Evolutionary conservation across 2,329 filamentous ascomycete genomes (phyloP), one percentile per base, ranked within the genome.

Genomic region (Sordariomycetes sp.): DNA sequence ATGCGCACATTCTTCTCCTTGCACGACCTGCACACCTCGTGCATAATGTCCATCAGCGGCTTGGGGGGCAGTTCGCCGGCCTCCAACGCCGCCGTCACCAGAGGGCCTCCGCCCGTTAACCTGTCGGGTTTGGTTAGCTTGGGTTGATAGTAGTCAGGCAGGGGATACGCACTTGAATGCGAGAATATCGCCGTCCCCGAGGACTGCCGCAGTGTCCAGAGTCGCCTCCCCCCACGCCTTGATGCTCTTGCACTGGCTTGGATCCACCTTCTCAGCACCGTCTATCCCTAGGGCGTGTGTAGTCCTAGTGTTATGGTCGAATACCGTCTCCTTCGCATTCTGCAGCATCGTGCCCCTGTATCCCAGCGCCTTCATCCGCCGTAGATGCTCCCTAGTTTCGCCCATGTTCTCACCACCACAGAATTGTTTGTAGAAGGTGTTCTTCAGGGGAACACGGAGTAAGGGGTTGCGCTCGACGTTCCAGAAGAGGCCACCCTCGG

Each of bases 361-460:
- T 1, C 91, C 91, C 52, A 92, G 82, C 36, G 75, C 69, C 68
- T 89, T 88, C 10, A 95, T 75, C 2, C 77, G 74, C 1, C 76
- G 66, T 28, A 89, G 80, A 0, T 86, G 90, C 36, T 68, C 71
- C 50, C 76, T 74, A 1, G 95, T 86, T 69, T 96, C 88, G 1
- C 68, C 64, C 0, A 78, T 75, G 54, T 81, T 86, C 70, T 90
- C 87, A 35, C 91, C 91, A 0, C 89, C 89, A 69, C 91, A 96
- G 70, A 95, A 96, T 65, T 96, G 91, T 28, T 84, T 83, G 68
- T 96, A 96, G 64, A 96, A 90, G 0, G 90, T 95, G 66, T 84
- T 81, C 68, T 90, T 90, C 53, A 96, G 75, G 51, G 90, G 66
- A 59, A 75, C 80, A 51, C 83, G 79, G 17, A 95, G 76, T 1